phyloP scores from a whole-genome alignment of 1,284 basidiomycete species.

The Sanguinoderma infundibulare region DNA sequence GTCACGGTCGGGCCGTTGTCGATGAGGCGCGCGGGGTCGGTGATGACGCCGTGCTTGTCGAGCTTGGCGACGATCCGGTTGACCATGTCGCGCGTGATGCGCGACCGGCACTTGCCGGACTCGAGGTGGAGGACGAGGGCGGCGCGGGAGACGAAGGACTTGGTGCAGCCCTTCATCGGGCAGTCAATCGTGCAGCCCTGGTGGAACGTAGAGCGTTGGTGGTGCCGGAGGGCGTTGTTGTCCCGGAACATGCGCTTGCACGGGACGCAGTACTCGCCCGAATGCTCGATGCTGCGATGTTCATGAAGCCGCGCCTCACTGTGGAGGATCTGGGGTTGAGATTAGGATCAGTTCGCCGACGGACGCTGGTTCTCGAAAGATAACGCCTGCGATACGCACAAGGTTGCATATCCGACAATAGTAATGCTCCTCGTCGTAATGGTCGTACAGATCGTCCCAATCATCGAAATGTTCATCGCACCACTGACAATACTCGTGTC shows the following conservation, averaged over 20 bases:
- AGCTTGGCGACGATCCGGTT: conserved; percentile 30
- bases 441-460: conserved; percentile 19
- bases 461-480: conserved; percentile 32
- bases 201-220: conserved; percentile 34
- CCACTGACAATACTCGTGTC: conserved; percentile 31
- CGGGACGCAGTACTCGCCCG: conserved; percentile 29
- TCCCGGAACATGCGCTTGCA: conserved; percentile 33
- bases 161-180: conserved; percentile 30
- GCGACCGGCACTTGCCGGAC: conserved; percentile 35
- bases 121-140: conserved; percentile 40
- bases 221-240: conserved; percentile 29
- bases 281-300: conserved; percentile 29
- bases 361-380: neutral
- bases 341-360: neutral
- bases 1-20: conserved; percentile 4
- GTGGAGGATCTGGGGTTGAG: conserved; percentile 14
- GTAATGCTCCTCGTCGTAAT: conserved; percentile 22
- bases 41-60: conserved; percentile 37
- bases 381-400: conserved; percentile 4
- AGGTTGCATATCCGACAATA: conserved; percentile 24
- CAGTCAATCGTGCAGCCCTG: conserved; percentile 29
- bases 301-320: conserved; percentile 22
- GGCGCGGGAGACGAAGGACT: conserved; percentile 35
- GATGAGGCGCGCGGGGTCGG: conserved; percentile 35
- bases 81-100: conserved; percentile 35